Evolutionary conservation across 768 basidiomycete species (phyloP), one percentile per base, ranked within the genome.

Genomic region (Cystobasidium ongulense): DNA sequence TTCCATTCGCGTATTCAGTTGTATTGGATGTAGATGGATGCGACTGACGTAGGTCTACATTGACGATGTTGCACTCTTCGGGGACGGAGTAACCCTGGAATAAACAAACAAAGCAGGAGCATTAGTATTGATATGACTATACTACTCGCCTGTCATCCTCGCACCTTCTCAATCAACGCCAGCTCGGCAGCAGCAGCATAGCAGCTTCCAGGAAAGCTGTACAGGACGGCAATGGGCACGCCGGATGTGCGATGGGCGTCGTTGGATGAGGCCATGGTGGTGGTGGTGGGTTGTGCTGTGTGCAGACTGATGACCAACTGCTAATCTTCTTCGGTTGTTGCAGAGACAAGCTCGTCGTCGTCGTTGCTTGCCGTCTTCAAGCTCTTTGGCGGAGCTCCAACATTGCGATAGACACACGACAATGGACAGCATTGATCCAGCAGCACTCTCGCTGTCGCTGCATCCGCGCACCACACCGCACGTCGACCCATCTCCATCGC

Each of bases 41-140:
- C 25, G 29, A 46, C 68, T 31, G 25, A 71, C 68, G 54, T 31
- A 71, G 68, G 68, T 71, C 68, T 2, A 71, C 68, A 71, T 71
- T 54, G 33, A 54, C 54, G 68, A 71, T 71, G 33, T 35, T 71
- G 68, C 68, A 71, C 25, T 71, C 68, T 35, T 71, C 68, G 21
- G 68, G 53, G 25, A 52, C 53, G 33, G 57, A 27, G 36, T 71
- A 71, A 29, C 68, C 68, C 68, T 71, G 66, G 8, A 31, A 8
- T 25, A 25, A 18, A 13, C 21, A 35, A 71, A 21, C 3, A 43
- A 71, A 29, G 13, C 39, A 17, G 8, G 62, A 23, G 33, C 33
- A 10, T 23, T 63, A 33, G 25, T 8, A 54, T 54, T 10, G 62
- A 66, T 66, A 10, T 46, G 35, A 27, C 11, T 27, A 46, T 43